Percentiles rank a stretch among this genome's conserved stretches.
Conservation (phyloP, 2,329 filamentous ascomycete genomes). For the Plectosphaerella plurivora region DNA sequence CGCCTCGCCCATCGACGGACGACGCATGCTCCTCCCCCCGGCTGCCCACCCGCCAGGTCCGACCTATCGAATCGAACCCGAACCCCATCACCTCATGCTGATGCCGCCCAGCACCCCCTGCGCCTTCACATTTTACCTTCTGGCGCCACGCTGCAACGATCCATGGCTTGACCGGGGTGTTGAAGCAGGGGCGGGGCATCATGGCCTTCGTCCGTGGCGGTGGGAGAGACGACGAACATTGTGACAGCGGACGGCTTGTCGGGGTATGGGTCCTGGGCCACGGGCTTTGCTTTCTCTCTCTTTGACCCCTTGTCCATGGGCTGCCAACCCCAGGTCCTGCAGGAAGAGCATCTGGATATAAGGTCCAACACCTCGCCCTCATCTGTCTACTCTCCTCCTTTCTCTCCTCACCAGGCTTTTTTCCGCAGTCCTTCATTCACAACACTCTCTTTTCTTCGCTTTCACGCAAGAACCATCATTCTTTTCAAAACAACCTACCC, state of each 20-base stretch:
- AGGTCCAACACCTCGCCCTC: neutral
- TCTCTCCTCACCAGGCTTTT: conserved; percentile 5
- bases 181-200: neutral
- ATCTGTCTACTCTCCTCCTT: neutral
- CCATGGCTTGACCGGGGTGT: neutral
- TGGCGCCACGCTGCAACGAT: neutral
- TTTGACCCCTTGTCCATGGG: too few relatives aligned
- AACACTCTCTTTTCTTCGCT: conserved; percentile 2
- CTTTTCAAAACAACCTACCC: neutral
- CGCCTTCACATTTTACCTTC: neutral
- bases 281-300: neutral
- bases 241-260: too few relatives aligned
- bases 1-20: too few relatives aligned
- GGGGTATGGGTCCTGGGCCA: neutral
- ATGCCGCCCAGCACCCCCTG: neutral
- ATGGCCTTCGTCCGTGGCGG: neutral
- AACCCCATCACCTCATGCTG: conserved; percentile 1
- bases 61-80: neutral
- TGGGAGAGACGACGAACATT: too few relatives aligned
- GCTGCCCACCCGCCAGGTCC: neutral
- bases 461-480: neutral
- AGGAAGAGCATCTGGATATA: neutral
- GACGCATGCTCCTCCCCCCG: neutral
- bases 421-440: conserved; percentile 1
- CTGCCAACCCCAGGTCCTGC: too few relatives aligned